These are phyloP conservation scores for Ambrosia hybrid DNA, from an alignment of 140 eudicot genomes.

Conservation along the genomic window DNA sequence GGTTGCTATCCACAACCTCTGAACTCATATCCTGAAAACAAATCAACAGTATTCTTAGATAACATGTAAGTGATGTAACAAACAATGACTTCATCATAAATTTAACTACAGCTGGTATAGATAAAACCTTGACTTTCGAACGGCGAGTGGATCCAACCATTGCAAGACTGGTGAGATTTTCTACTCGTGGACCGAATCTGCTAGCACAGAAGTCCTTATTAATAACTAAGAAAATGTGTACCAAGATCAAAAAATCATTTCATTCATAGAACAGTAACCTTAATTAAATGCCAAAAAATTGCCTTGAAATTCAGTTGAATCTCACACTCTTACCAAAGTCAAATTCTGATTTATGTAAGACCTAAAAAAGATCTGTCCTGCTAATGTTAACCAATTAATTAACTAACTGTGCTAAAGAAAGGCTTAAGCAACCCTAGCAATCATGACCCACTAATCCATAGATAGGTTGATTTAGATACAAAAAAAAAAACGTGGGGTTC, in stretches of 20 bases:
- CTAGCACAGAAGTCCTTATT: constrained; percentile 2
- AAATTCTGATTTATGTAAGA: background rate
- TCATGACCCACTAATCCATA: no score
- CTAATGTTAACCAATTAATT: background rate
- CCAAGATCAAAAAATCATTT: background rate
- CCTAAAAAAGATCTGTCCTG: background rate
- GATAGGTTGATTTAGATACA: no score
- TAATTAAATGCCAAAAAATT: constrained; percentile 1
- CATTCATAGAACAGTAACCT: background rate
- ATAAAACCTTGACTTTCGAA: constrained; percentile 72
- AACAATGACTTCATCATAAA: constrained; percentile 6
- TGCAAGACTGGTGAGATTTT: constrained; percentile 46
- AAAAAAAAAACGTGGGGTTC: no score
- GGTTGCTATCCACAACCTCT: constrained; percentile 94
- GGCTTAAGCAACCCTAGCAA: no score
- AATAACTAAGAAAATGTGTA: background rate
- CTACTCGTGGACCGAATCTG: constrained; percentile 51
- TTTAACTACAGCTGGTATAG: background rate
- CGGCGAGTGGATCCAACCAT: constrained; percentile 61
- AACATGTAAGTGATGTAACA: background rate
- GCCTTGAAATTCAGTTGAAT: background rate
- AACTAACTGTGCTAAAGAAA: no score
- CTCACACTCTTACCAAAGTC: background rate
- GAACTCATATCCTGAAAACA: constrained; percentile 86
- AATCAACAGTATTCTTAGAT: constrained; percentile 1